These are phyloP conservation scores for Dipteronia sinensis DNA, from an alignment of 345 rosid genomes.

Conservation along the genomic window DNA sequence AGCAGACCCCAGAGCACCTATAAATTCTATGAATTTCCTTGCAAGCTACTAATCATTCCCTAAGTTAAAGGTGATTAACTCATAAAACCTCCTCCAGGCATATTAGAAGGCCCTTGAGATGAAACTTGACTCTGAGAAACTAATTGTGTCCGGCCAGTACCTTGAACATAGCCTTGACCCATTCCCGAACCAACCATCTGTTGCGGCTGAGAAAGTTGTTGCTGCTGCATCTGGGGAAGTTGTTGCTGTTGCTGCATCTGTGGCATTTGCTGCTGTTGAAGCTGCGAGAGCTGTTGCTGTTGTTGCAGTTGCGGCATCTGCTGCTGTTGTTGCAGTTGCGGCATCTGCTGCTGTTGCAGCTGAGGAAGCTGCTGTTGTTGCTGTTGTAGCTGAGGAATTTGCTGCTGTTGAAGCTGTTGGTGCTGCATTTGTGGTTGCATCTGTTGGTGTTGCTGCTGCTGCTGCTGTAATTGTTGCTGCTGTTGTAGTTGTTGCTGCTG, in stretches of 20 bases:
- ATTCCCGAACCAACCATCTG: slow-evolving; percentile 78
- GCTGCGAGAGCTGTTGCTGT: slow-evolving; percentile 14
- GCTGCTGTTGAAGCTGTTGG: slow-evolving; percentile 42
- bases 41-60: neutral
- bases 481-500: slow-evolving; percentile 41
- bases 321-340: slow-evolving; percentile 41
- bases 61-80: slow-evolving; percentile 21
- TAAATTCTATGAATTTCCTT: neutral
- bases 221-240: slow-evolving; percentile 22
- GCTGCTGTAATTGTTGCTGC: slow-evolving; percentile 39
- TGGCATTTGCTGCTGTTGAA: slow-evolving; percentile 24
- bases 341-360: slow-evolving; percentile 44
- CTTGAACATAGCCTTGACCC: slow-evolving; percentile 78
- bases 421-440: slow-evolving; percentile 38
- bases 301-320: slow-evolving; percentile 14
- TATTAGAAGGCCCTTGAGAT: slow-evolving; percentile 67
- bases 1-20: neutral
- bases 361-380: slow-evolving; percentile 35
- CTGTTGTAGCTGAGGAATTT: slow-evolving; percentile 41
- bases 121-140: slow-evolving; percentile 69
- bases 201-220: slow-evolving; percentile 39
- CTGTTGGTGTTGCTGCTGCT: slow-evolving; percentile 37
- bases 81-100: slow-evolving; percentile 77
- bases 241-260: slow-evolving; percentile 33
- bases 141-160: slow-evolving; percentile 58